phyloP scores from a whole-genome alignment of 495 filamentous ascomycete genomes.

The Xylaria scruposa region DNA sequence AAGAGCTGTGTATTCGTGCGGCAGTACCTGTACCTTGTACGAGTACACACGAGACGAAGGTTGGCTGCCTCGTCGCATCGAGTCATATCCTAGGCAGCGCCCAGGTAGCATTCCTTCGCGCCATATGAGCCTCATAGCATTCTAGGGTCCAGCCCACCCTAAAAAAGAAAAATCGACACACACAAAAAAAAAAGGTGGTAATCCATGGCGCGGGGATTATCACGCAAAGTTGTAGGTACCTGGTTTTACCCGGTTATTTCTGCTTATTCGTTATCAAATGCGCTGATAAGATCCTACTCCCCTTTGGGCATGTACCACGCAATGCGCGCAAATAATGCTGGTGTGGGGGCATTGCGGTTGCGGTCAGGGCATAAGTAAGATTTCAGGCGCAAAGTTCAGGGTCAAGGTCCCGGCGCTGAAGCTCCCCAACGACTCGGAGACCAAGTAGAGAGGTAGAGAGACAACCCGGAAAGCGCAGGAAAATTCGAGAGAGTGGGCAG shows the following conservation, averaged over 20 bases:
- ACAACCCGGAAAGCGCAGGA: slow-evolving; percentile 22
- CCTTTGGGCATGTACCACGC: slow-evolving; percentile 17
- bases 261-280: slow-evolving; percentile 23
- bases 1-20: slow-evolving; percentile 27
- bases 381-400: slow-evolving; percentile 15
- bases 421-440: neutral
- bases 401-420: slow-evolving; percentile 1
- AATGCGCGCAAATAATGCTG: slow-evolving; percentile 22
- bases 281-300: slow-evolving; percentile 20
- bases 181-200: slow-evolving; percentile 17
- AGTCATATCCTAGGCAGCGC: slow-evolving; percentile 43
- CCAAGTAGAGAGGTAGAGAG: slow-evolving; percentile 15
- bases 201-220: slow-evolving; percentile 30
- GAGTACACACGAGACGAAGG: slow-evolving; percentile 30
- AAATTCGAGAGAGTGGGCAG: slow-evolving; percentile 31
- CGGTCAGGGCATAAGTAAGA: slow-evolving; percentile 18
- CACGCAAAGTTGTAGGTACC: slow-evolving; percentile 10
- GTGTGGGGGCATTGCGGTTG: slow-evolving; percentile 24
- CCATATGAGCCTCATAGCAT: slow-evolving; percentile 39
- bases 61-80: slow-evolving; percentile 39
- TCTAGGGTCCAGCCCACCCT: slow-evolving; percentile 33
- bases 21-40: slow-evolving; percentile 35
- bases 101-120: slow-evolving; percentile 32
- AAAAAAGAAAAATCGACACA: slow-evolving; percentile 10
- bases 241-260: slow-evolving; percentile 18